Conservation (phyloP, 2,329 filamentous ascomycete genomes). For the Colletotrichum aenigma region DNA sequence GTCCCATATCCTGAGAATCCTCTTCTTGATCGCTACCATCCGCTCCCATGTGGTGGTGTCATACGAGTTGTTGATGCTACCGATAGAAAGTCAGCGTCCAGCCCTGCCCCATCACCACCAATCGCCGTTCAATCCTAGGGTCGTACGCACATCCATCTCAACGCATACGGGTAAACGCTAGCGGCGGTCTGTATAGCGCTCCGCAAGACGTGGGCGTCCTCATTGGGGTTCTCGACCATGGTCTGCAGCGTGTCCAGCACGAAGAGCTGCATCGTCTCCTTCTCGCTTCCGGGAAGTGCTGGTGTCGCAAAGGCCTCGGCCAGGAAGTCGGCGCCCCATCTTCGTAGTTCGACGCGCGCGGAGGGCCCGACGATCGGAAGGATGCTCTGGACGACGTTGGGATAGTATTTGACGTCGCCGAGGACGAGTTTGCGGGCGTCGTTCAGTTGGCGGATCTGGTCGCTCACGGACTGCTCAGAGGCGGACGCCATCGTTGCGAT, state of each 20-base stretch:
- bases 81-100: slow-evolving; percentile 30
- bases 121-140: neutral
- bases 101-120: neutral
- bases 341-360: slow-evolving; percentile 78
- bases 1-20: slow-evolving; percentile 90
- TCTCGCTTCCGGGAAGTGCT: slow-evolving; percentile 76
- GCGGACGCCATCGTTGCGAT: slow-evolving; percentile 53
- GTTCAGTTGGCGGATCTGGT: slow-evolving; percentile 87
- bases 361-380: slow-evolving; percentile 85
- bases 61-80: slow-evolving; percentile 84
- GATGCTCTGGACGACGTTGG: slow-evolving; percentile 88
- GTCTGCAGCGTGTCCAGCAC: slow-evolving; percentile 79
- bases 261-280: slow-evolving; percentile 77
- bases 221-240: slow-evolving; percentile 72
- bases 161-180: slow-evolving; percentile 89
- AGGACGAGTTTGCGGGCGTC: slow-evolving; percentile 90
- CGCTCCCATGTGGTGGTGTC: slow-evolving; percentile 85
- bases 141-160: slow-evolving; percentile 88
- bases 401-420: slow-evolving; percentile 85
- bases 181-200: slow-evolving; percentile 87
- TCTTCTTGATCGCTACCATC: slow-evolving; percentile 87
- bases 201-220: slow-evolving; percentile 82
- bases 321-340: slow-evolving; percentile 96
- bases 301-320: slow-evolving; percentile 96
- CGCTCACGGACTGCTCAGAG: slow-evolving; percentile 59